These are phyloP conservation scores for Thalassiosira sp. DNA, from an alignment of 352 stramenopile species.

Conservation along the genomic window DNA sequence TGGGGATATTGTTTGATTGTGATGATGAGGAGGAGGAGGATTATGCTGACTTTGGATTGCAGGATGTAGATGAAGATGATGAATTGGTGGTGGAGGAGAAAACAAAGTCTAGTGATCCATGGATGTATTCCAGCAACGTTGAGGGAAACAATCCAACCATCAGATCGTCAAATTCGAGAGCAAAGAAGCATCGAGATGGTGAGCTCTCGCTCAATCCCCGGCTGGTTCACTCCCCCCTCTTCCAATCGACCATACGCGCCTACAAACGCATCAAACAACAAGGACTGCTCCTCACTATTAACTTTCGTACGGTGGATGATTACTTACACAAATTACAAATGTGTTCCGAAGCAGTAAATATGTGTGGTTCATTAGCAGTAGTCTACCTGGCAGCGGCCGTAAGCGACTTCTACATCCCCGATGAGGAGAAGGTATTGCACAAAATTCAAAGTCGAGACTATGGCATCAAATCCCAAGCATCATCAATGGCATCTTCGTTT, in stretches of 20 bases:
- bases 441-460: constrained; percentile 92
- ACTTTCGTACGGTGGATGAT: constrained; percentile 94
- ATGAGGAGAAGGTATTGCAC: constrained; percentile 88
- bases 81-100: constrained; percentile 11
- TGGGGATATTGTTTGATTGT: constrained; percentile 69
- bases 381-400: constrained; percentile 96
- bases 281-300: constrained; percentile 85
- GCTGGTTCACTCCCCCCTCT: constrained; percentile 47
- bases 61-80: constrained; percentile 33
- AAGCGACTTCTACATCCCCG: constrained; percentile 97
- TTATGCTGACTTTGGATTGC: constrained; percentile 43
- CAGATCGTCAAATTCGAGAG: constrained; percentile 4
- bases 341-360: constrained; percentile 78
- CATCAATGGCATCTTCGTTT: constrained; percentile 25
- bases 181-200: constrained; percentile 17
- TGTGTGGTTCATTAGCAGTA: constrained; percentile 72
- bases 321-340: constrained; percentile 93
- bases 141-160: no score
- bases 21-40: constrained; percentile 24
- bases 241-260: constrained; percentile 56
- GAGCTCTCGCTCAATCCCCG: constrained; percentile 55
- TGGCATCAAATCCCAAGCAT: constrained; percentile 52
- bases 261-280: constrained; percentile 61
- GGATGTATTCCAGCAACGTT: constrained; percentile 26
- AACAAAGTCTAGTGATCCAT: constrained; percentile 20